Percentiles rank a stretch among this genome's conserved stretches.
These are phyloP conservation scores for Didymella segeticola DNA, from an alignment of 2,329 filamentous ascomycete genomes.

Conservation along the genomic window DNA sequence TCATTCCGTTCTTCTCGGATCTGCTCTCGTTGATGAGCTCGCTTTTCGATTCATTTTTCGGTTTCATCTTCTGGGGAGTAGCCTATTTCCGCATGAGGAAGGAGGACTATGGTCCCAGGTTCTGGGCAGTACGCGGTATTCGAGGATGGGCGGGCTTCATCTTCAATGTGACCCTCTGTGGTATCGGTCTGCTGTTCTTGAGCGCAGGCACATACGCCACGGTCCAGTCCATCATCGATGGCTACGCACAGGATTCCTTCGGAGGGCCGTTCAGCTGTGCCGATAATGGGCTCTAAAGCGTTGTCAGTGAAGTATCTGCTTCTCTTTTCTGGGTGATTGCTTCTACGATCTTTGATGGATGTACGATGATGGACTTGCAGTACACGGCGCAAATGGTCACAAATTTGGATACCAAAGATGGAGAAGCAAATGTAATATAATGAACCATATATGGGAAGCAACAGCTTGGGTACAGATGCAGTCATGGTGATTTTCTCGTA, in stretches of 20 bases:
- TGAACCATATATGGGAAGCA: background rate
- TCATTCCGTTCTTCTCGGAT: constrained; percentile 92
- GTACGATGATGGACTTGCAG: constrained; percentile 3
- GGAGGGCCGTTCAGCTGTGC: constrained; percentile 77
- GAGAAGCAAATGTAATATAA: background rate
- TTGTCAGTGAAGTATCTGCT: background rate
- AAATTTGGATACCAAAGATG: background rate
- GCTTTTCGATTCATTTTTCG: constrained; percentile 90
- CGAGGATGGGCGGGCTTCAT: constrained; percentile 62
- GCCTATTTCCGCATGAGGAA: constrained; percentile 79
- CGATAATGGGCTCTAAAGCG: constrained; percentile 65
- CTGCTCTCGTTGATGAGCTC: constrained; percentile 78
- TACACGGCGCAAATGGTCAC: background rate
- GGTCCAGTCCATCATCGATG: constrained; percentile 76
- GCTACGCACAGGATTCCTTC: constrained; percentile 70
- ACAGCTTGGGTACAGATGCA: background rate
- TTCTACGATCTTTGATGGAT: background rate
- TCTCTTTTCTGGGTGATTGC: background rate
- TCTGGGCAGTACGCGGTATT: constrained; percentile 62
- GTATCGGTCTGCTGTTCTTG: constrained; percentile 80
- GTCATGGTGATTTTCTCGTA: background rate
- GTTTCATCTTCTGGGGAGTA: constrained; percentile 93
- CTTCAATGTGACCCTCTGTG: constrained; percentile 76
- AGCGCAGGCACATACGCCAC: constrained; percentile 77
- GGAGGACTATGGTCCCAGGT: constrained; percentile 64